These are phyloP conservation scores for Multifurca ochricompacta DNA, from an alignment of 768 basidiomycete genomes.

Conservation along the genomic window DNA sequence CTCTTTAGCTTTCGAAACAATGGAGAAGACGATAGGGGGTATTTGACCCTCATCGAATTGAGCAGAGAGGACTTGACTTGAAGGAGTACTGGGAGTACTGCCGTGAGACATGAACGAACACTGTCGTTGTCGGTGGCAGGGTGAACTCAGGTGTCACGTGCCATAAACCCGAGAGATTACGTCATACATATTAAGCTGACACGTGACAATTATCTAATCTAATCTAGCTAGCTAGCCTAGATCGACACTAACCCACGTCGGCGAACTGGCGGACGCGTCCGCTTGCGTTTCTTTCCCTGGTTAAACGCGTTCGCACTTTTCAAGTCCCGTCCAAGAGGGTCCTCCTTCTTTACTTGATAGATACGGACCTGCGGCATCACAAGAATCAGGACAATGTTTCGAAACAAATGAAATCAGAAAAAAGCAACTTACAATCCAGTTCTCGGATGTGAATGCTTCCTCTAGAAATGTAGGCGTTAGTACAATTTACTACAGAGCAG, in stretches of 20 bases:
- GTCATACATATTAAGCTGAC: too few species aligned
- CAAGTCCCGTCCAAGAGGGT: slow-evolving; percentile 80
- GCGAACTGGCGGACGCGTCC: slow-evolving; percentile 57
- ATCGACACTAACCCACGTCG: slow-evolving; percentile 40
- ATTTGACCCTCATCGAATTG: neutral
- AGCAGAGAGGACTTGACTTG: neutral
- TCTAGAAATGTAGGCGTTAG: slow-evolving; percentile 42
- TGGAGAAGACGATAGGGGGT: slow-evolving; percentile 1
- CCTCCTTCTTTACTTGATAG: slow-evolving; percentile 92
- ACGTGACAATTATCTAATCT: neutral
- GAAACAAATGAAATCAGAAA: neutral
- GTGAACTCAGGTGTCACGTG: too few species aligned
- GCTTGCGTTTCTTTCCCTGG: slow-evolving; percentile 85
- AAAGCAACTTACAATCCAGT: slow-evolving; percentile 80
- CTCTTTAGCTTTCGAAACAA: slow-evolving; percentile 5
- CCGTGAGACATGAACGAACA: too few species aligned
- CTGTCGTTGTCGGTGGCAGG: too few species aligned
- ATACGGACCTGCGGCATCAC: slow-evolving; percentile 61
- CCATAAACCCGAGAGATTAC: neutral
- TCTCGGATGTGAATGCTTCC: slow-evolving; percentile 98
- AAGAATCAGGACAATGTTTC: neutral
- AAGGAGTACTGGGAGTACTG: neutral
- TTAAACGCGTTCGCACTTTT: slow-evolving; percentile 82
- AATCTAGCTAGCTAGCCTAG: neutral
- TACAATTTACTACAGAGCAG: neutral